Evolutionary conservation across 179 eudicot genomes (phyloP), one percentile per base, ranked within the genome.

Genomic region (Silene noctiflora): DNA sequence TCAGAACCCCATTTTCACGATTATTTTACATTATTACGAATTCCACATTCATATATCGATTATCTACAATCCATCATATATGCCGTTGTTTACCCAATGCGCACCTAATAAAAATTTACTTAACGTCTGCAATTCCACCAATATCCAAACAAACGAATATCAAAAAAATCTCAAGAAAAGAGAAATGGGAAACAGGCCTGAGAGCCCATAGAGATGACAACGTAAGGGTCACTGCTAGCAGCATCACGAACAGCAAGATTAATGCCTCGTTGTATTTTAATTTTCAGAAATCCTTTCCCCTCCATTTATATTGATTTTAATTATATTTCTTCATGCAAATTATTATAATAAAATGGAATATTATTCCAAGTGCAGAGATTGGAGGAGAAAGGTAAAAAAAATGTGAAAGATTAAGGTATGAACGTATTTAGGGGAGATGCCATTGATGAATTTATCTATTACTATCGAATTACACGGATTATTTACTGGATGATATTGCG

Each of bases 211-310:
- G 85, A 31, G 75, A 84, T 60, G 16, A 83, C 84, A 44, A 81
- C 84, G 63, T 87, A 89, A 66, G 92, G 92, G 75, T 89, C 92
- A 17, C 92, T 89, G 78, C 81, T 74, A 55, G 64, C 56, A 4
- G 84, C 66, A 71, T 87, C 92, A 5, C 86, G 83, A 4, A 85
- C 82, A 7, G 84, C 88, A 11, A 89, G 87, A 46, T 86, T 80
- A 75, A 81, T 71, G 0, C 90, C 93, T 74, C 73, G 73, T 56
- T 71, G 77, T 7, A 89, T 80, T 12, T 83, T 74, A 13, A 89
- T 46, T 42, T 63, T 83, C 11, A 86, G 70, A 70, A 83, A 21
- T 63, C 67, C 67, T 63, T 14, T 63, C 24, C 67, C 67, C 35
- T 63, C 67, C 67, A 63, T 25, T 12, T 10, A 1, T 62, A 61